Conservation (phyloP, 2,329 filamentous ascomycete genomes). For the Venturia aucupariae region DNA sequence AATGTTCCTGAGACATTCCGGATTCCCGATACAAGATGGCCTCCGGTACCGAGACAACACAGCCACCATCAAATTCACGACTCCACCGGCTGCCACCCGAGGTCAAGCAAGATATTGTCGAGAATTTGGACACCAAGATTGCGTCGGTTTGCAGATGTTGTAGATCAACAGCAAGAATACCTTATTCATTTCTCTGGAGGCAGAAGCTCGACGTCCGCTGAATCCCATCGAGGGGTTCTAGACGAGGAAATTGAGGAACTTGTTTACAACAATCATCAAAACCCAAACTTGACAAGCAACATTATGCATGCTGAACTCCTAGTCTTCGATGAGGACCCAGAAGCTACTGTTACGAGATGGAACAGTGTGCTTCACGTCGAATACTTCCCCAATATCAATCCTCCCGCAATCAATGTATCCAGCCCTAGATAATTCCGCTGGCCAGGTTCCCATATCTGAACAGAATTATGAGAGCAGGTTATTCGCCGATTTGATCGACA, state of each 20-base stretch:
- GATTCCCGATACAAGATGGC: not conserved
- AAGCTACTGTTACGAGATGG: not conserved
- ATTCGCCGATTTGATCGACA: not conserved
- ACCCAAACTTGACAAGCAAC: not conserved
- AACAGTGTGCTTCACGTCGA: not conserved
- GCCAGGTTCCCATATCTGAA: not conserved
- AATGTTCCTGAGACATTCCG: not conserved
- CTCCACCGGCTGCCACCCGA: not conserved
- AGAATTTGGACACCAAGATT: not conserved
- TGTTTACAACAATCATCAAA: not conserved
- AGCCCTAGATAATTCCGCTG: not conserved
- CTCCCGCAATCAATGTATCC: not conserved
- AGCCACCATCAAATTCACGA: not conserved
- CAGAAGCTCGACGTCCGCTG: not conserved
- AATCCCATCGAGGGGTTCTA: not conserved
- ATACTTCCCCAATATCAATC: not conserved
- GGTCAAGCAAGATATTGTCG: not conserved
- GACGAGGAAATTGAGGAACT: no score
- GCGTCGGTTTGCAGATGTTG: not conserved
- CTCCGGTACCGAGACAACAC: not conserved
- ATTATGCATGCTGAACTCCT: not conserved
- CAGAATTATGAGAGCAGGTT: not conserved
- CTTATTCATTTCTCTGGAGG: not conserved
- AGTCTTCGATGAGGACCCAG: not conserved
- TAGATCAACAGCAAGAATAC: not conserved